Conservation (phyloP, 2,329 filamentous ascomycete genomes). For the Acephala macrosclerotiorum region DNA sequence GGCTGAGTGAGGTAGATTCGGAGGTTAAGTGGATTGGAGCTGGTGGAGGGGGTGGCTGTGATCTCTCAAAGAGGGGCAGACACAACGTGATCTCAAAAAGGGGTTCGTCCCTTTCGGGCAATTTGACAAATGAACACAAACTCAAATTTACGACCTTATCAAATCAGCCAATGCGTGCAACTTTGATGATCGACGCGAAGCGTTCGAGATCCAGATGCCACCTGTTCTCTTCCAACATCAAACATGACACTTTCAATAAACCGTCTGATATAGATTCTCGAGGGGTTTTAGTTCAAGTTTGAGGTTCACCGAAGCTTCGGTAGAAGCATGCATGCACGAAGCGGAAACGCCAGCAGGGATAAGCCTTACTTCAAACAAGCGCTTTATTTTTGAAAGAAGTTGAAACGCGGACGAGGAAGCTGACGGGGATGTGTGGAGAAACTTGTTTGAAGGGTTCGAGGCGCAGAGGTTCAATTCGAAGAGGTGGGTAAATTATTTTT, state of each 20-base stretch:
- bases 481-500: no score
- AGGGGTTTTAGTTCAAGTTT: neutral
- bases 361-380: constrained; percentile 1
- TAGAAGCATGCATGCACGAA: constrained; percentile 6
- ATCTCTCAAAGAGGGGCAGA: neutral
- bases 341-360: constrained; percentile 22
- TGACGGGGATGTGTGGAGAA: neutral
- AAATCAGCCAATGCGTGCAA: neutral
- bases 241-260: neutral
- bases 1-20: neutral
- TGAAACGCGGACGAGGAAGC: neutral
- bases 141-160: neutral
- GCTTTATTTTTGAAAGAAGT: neutral
- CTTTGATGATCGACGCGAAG: neutral
- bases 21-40: neutral
- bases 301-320: constrained; percentile 3
- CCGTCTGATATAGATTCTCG: constrained; percentile 1
- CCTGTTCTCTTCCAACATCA: neutral
- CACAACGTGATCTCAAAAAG: neutral
- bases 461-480: neutral
- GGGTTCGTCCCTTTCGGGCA: neutral
- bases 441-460: neutral
- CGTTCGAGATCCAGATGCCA: neutral
- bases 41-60: neutral
- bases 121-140: neutral